Percentiles rank a stretch among this genome's conserved stretches.
Conservation (phyloP, 2,329 filamentous ascomycete species). For the Pseudogymnoascus sp. region DNA sequence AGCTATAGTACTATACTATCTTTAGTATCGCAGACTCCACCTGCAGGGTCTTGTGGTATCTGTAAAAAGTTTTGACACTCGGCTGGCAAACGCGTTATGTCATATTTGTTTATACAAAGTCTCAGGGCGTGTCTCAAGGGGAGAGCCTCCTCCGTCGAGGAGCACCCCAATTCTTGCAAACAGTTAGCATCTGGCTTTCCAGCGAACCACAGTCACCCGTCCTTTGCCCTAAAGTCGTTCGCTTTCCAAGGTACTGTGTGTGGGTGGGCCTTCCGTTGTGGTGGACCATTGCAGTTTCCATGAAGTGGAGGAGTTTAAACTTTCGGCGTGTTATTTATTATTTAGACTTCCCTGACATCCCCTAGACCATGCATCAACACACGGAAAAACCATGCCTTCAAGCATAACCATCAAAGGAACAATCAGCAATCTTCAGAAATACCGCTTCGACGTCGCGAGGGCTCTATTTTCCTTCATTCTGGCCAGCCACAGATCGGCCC, state of each 20-base stretch:
- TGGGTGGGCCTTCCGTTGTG: not conserved
- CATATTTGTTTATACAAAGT: not conserved
- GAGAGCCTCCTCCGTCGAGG: not conserved
- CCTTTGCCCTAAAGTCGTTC: not conserved
- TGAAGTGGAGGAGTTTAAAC: constrained; percentile 4
- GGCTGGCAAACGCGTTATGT: not conserved
- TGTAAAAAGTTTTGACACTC: not conserved
- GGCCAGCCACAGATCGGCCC: constrained; percentile 6
- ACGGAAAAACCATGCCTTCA: constrained; percentile 1
- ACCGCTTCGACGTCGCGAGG: not conserved
- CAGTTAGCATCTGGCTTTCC: not conserved
- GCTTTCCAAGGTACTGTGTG: not conserved
- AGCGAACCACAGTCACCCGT: not conserved
- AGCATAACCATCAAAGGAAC: constrained; percentile 1
- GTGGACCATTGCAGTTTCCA: constrained; percentile 6
- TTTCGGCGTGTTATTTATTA: not conserved
- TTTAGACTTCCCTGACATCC: constrained; percentile 3
- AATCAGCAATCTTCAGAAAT: constrained; percentile 2
- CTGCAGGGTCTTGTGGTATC: not conserved
- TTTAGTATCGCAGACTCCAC: not conserved
- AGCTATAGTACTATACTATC: not conserved
- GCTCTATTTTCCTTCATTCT: constrained; percentile 3
- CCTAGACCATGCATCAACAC: not conserved
- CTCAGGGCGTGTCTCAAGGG: constrained; percentile 5
- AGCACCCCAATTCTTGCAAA: not conserved